phyloP scores from a whole-genome alignment of 2,329 filamentous ascomycete species.

The Neodidymelliopsis sp. region DNA sequence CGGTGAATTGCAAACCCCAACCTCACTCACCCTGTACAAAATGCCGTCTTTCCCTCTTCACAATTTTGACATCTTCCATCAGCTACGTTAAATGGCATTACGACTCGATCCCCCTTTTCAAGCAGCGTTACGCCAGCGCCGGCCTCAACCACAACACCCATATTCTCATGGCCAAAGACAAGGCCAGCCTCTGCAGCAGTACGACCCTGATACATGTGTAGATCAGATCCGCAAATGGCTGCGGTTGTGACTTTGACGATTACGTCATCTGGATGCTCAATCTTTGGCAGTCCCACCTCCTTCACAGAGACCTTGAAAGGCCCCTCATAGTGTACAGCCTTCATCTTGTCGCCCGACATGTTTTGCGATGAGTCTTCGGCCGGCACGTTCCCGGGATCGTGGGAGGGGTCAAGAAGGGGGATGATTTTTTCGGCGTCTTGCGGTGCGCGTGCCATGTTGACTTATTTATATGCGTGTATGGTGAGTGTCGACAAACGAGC shows the following conservation, averaged over 20 bases:
- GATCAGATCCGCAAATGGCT: constrained; percentile 62
- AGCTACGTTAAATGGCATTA: constrained; percentile 67
- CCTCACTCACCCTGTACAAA: constrained; percentile 64
- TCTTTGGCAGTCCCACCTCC: constrained; percentile 64
- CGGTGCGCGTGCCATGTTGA: constrained; percentile 19
- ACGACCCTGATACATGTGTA: constrained; percentile 70
- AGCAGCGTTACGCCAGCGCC: constrained; percentile 67
- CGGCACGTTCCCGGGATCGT: constrained; percentile 22
- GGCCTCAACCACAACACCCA: constrained; percentile 64
- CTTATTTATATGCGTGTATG: constrained; percentile 4
- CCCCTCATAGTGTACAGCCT: constrained; percentile 69
- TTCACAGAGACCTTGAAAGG: constrained; percentile 69
- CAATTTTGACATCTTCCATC: constrained; percentile 66
- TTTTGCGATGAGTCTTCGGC: constrained; percentile 11
- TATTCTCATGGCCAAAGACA: constrained; percentile 69
- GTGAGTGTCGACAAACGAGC: not conserved
- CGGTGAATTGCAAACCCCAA: too few relatives aligned
- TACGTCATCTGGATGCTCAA: constrained; percentile 70
- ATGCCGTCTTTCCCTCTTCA: constrained; percentile 69
- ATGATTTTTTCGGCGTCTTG: constrained; percentile 9
- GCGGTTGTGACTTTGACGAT: constrained; percentile 72
- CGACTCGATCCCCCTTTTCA: constrained; percentile 69
- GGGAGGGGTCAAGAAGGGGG: constrained; percentile 22
- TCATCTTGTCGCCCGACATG: constrained; percentile 57
- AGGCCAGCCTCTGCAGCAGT: constrained; percentile 69